Base-by-base conservation (phyloP, 805 yeast species). In the Cephaloascus albidus region DNA sequence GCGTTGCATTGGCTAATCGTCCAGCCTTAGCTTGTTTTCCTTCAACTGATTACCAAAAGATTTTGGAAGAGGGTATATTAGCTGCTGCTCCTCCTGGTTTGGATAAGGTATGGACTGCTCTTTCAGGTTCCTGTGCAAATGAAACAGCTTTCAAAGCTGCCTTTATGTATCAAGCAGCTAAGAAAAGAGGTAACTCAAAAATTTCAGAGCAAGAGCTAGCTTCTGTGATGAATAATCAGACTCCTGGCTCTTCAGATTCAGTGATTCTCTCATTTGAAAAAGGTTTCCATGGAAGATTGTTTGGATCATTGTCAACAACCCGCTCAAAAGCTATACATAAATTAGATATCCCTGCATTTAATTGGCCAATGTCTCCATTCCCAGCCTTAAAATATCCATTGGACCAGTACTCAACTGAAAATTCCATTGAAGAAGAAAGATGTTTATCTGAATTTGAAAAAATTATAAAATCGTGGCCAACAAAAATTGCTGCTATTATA, bases 21-120 rank as follows among this genome's bases (percentile, higher is more conserved):
- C 94, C 95, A 33, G 95, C 95, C 17, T 63, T 82, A 44, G 93
- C 90, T 52, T 81, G 79, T 64, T 84, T 83, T 63, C 88, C 94
- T 10, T 68, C 76, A 15, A 62, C 65, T n/a, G 77, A 77, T 48
- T 72, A 76, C 50, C 60, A 65, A 36, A 53, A 61, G 10, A 68
- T 76, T 18, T 57, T 78, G 46, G 55, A 61, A 35, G 70, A 72
- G 16, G 72, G 74, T 12, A 61, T 78, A 35, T 61, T 79, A 46
- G 71, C 76, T 19, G 81, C 77, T 38, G 85, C 85, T 30, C 86
- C 85, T 40, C 68, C 72, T 40, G 84, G 84, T 10, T 70, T 73
- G 55, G 56, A 60, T 40, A 64, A 70, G 45, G 75, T 79, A 17
- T 77, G 84, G 80, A 76, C 84, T 15, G 81, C 81, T 6, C 65